phyloP scores from a whole-genome alignment of 148 eudicot genomes.

The Rhododendron williamsianum region DNA sequence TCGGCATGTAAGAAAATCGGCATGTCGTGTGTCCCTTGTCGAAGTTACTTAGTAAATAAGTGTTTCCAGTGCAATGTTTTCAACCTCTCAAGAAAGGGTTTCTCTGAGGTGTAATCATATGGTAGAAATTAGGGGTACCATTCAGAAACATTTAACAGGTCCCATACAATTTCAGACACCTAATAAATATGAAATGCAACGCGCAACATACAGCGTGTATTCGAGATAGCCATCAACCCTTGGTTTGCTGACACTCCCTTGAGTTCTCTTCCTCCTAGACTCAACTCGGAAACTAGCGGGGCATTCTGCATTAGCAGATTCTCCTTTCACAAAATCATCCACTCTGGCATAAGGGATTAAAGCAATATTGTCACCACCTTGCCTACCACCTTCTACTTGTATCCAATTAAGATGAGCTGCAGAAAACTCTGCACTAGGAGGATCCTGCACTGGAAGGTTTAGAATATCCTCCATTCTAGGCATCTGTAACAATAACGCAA shows the following conservation, averaged over 20 bases:
- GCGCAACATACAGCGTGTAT: constrained; percentile 27
- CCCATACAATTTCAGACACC: constrained; percentile 1
- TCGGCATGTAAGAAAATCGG: background rate
- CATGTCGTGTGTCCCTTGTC: background rate
- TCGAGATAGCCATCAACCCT: constrained; percentile 35
- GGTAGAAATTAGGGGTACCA: background rate
- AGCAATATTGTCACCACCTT: constrained; percentile 34
- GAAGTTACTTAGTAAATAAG: background rate
- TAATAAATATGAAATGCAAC: constrained; percentile 5
- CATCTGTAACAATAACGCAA: constrained; percentile 15
- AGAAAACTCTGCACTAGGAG: constrained; percentile 26
- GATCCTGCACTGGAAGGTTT: constrained; percentile 32
- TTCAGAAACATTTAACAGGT: background rate
- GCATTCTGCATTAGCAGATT: constrained; percentile 29
- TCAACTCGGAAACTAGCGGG: constrained; percentile 30
- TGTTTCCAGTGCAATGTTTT: background rate
- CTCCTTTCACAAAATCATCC: constrained; percentile 29
- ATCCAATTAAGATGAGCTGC: constrained; percentile 31
- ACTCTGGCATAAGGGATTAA: constrained; percentile 28
- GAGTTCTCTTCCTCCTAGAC: constrained; percentile 29
- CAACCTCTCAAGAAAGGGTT: background rate
- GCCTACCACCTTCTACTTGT: constrained; percentile 31
- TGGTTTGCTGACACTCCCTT: constrained; percentile 27
- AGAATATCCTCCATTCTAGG: constrained; percentile 35
- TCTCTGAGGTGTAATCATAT: background rate